Evolutionary conservation across 352 stramenopile species (phyloP).

Genomic region (Phytophthora tentaculata): DNA sequence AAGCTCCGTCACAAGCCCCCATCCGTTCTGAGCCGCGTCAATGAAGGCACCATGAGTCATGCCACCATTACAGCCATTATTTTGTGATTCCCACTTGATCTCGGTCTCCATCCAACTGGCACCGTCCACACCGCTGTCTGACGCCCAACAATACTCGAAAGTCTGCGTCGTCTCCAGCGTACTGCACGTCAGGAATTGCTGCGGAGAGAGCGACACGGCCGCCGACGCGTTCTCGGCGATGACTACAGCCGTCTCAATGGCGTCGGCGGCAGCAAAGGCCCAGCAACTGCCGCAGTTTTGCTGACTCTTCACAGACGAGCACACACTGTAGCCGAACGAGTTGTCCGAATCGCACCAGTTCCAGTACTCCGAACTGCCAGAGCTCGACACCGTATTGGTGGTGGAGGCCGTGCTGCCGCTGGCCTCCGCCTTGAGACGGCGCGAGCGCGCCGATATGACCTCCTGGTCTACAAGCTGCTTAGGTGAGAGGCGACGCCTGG

Average conservation of each 20-base stretch:
- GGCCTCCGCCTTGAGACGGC: slow-evolving; percentile 31
- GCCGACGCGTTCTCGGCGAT: slow-evolving; percentile 65
- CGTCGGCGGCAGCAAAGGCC: slow-evolving; percentile 77
- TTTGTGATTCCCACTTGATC: slow-evolving; percentile 81
- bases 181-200: slow-evolving; percentile 81
- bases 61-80: slow-evolving; percentile 79
- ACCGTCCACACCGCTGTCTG: slow-evolving; percentile 42
- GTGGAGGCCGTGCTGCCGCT: slow-evolving; percentile 19
- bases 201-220: slow-evolving; percentile 72
- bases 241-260: slow-evolving; percentile 79
- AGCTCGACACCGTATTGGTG: slow-evolving; percentile 29
- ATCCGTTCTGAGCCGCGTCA: slow-evolving; percentile 64
- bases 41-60: slow-evolving; percentile 87
- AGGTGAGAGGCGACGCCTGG: slow-evolving; percentile 48
- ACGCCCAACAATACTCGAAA: slow-evolving; percentile 81
- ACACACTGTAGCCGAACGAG: slow-evolving; percentile 67
- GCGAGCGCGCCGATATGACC: slow-evolving; percentile 39
- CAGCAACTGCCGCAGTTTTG: slow-evolving; percentile 85
- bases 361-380: slow-evolving; percentile 40
- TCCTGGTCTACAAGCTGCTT: slow-evolving; percentile 70
- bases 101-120: slow-evolving; percentile 62
- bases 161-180: slow-evolving; percentile 68
- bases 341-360: slow-evolving; percentile 82
- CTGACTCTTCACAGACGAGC: slow-evolving; percentile 81
- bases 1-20: slow-evolving; percentile 72